Evolutionary conservation across 2,329 filamentous ascomycete species (phyloP), one percentile per base, ranked within the genome.

Genomic region (Colletotrichum sp.): DNA sequence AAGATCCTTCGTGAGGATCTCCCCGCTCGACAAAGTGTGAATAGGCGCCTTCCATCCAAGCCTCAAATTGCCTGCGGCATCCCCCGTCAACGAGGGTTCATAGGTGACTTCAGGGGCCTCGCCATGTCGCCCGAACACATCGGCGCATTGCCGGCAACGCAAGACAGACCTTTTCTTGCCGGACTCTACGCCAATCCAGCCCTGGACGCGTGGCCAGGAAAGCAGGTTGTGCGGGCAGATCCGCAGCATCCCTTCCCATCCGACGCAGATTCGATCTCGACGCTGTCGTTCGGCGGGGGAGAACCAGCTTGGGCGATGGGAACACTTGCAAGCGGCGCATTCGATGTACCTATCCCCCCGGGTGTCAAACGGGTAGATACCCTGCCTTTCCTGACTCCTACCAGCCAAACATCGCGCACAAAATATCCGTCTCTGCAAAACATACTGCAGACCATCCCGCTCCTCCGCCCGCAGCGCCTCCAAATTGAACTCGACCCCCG

Each of bases 211-310:
- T 18, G 36, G 7, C 36, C 36, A 39, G 0, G 36, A 39, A 18
- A 39, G 15, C 36, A 9, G 7, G 36, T 0, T 9, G 0, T 39
- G 36, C 36, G 16, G 36, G 36, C 52, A 57, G 6, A 57, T 26
- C 7, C 52, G 52, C n/a, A 57, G 6, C 52, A 7, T 57, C 0
- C 52, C 52, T 26, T 57, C 52, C 52, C 52, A 57, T 57, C 21
- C 52, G 15, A 57, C 1, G 24, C 52, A 57, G 52, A 57, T 13
- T n/a, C n/a, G n/a, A n/a, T n/a, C n/a, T n/a, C 7, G 21, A 26
- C 12, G 52, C 12, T 7, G n/a, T 26, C n/a, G 52, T 0, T 57
- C 0, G 0, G 21, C n/a, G 12, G n/a, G 12, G 0, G 52, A 57
- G 24, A 57, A 57, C 52, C 52, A 57, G 24, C 24, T 21, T 4